Evolutionary conservation across 2,329 filamentous ascomycete species (phyloP).

Genomic region (Penicillium sp.): DNA sequence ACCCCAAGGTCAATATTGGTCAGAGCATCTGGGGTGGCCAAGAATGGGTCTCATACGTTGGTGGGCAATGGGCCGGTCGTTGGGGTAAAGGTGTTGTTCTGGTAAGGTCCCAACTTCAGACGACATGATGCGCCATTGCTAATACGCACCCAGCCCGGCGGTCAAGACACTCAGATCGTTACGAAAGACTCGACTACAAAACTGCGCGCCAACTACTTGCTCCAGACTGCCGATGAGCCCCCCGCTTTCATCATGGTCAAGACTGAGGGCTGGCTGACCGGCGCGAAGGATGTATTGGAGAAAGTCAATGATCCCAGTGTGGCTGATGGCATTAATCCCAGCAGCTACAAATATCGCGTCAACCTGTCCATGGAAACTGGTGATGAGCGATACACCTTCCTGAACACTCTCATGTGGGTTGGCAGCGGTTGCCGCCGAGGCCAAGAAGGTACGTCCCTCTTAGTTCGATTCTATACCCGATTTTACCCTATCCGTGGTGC

Average conservation of each 20-base stretch:
- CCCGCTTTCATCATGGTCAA: conserved; percentile 50
- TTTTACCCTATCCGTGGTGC: background rate
- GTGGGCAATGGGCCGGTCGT: conserved; percentile 52
- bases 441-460: conserved; percentile 40
- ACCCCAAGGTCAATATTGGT: conserved; percentile 50
- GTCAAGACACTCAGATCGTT: conserved; percentile 50
- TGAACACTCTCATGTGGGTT: conserved; percentile 52
- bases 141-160: conserved; percentile 41
- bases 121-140: conserved; percentile 6
- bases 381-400: conserved; percentile 49
- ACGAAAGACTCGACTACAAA: conserved; percentile 49
- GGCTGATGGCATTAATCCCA: conserved; percentile 49
- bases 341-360: conserved; percentile 50
- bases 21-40: conserved; percentile 49
- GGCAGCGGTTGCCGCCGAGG: conserved; percentile 49
- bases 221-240: conserved; percentile 52
- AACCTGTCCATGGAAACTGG: conserved; percentile 51
- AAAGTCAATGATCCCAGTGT: conserved; percentile 45
- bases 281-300: conserved; percentile 49
- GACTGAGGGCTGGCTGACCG: conserved; percentile 49
- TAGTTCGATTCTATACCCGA: too few species aligned
- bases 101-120: conserved; percentile 31
- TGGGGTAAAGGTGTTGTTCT: conserved; percentile 53
- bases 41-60: conserved; percentile 52
- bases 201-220: conserved; percentile 46